Conservation (phyloP, 2,329 filamentous ascomycete species). For the Neofusicoccum cordaticola region DNA sequence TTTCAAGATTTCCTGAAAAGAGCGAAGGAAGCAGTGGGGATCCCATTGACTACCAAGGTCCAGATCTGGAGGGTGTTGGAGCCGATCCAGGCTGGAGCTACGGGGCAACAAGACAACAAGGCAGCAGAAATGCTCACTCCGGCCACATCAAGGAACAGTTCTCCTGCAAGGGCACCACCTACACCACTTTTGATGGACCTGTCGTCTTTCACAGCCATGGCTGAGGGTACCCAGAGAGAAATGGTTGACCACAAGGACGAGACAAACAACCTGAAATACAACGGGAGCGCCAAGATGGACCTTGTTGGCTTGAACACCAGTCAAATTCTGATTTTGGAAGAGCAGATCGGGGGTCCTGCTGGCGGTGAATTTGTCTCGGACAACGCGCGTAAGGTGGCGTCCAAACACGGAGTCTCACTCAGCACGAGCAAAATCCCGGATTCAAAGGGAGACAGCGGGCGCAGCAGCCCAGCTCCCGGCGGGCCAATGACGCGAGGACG, state of each 20-base stretch:
- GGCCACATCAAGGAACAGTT: conserved; percentile 43
- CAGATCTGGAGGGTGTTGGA: conserved; percentile 68
- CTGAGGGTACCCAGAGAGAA: conserved; percentile 63
- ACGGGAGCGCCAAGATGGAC: conserved; percentile 66
- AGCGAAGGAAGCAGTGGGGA: conserved; percentile 65
- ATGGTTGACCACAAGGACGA: conserved; percentile 64
- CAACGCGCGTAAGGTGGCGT: conserved; percentile 41
- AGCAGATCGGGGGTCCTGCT: conserved; percentile 58
- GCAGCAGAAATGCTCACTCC: conserved; percentile 42
- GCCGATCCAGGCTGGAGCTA: conserved; percentile 37
- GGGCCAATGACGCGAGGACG: conserved; percentile 69
- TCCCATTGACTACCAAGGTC: conserved; percentile 70
- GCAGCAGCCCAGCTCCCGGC: conserved; percentile 64
- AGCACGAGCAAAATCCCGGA: conserved; percentile 33
- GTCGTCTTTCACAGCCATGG: conserved; percentile 60
- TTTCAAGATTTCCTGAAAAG: conserved; percentile 74
- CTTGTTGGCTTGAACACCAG: conserved; percentile 67
- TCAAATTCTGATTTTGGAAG: conserved; percentile 79
- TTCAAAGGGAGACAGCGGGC: conserved; percentile 50
- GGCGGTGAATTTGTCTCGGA: conserved; percentile 58
- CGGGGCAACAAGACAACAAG: conserved; percentile 23
- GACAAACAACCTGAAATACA: conserved; percentile 72
- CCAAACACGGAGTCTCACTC: conserved; percentile 49
- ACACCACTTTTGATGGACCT: conserved; percentile 59
- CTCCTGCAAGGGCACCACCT: conserved; percentile 44